These are phyloP conservation scores for Ascoidea asiatica DNA, from an alignment of 805 yeast species.

Conservation along the genomic window DNA sequence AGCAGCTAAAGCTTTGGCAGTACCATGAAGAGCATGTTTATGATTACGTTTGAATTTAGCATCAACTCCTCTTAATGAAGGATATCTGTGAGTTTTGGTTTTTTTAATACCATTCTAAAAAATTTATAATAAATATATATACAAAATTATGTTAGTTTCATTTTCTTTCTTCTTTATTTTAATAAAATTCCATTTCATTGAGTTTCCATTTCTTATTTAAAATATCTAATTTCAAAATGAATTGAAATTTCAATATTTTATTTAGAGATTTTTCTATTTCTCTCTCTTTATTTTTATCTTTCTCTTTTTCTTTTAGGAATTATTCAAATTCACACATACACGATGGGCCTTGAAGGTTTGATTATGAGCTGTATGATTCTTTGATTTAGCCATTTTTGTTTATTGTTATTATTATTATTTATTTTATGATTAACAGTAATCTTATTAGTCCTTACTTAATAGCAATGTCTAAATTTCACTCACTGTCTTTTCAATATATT, in stretches of 20 bases:
- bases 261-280: too few relatives aligned
- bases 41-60: constrained; percentile 99
- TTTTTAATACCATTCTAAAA: constrained; percentile 99
- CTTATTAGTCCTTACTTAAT: too few relatives aligned
- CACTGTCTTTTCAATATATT: too few relatives aligned
- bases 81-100: constrained; percentile 97
- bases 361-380: constrained; percentile 99
- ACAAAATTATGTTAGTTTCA: background rate
- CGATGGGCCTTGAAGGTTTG: constrained; percentile 99
- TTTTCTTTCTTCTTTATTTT: background rate
- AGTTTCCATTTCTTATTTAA: constrained; percentile 8
- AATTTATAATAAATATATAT: too few relatives aligned
- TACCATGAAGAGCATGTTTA: constrained; percentile 97
- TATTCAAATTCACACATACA: too few relatives aligned
- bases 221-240: too few relatives aligned
- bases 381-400: constrained; percentile 85
- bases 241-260: too few relatives aligned
- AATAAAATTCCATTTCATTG: background rate
- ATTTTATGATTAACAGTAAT: too few relatives aligned
- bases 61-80: constrained; percentile 97
- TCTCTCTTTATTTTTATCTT: too few relatives aligned
- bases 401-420: too few relatives aligned
- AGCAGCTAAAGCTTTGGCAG: constrained; percentile 86
- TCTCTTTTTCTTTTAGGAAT: too few relatives aligned
- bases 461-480: too few relatives aligned